Evolutionary conservation across 495 filamentous ascomycete genomes (phyloP), one percentile per base, ranked within the genome.

Genomic region (Pseudevernia furfuracea): DNA sequence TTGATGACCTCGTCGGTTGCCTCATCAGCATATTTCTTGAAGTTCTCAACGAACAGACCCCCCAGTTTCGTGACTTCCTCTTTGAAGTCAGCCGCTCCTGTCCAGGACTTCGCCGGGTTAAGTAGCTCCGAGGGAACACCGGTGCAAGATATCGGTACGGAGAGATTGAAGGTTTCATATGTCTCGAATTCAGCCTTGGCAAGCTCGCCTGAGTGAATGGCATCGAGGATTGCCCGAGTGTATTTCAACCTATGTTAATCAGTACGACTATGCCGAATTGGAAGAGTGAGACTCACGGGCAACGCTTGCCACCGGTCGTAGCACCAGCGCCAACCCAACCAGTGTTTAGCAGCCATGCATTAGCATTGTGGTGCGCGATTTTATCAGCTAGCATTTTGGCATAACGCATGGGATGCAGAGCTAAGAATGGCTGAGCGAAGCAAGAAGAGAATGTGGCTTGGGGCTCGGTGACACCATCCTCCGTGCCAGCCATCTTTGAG

Each of bases 401-500:
- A 78, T 98, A 98, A 77, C 92, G 88, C 95, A 98, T 98, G 67
- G 94, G 94, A 84, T 97, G 95, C 56, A 98, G 87, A 57, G 94
- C 94, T 69, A 98, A 82, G 91, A 98, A 98, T 64, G 94, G 94
- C 79, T 98, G 94, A 57, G 95, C 94, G 79, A 98, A 98, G 88
- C 94, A 98, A 37, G 93, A 96, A 23, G 92, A 96, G 88, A 98
- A 98, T 71, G 94, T 98, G 4, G 94, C 94, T 80, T 96, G 89
- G 69, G 94, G 94, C 81, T 98, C 94, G 21, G 89, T 90, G 60
- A 98, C 85, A 75, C 94, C 94, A 60, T 97, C 89, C 79, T 98
- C 94, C 56, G 94, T 98, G 72, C 94, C 94, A 66, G 93, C 95
- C 95, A 98, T 97, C 87, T 98, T 98, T 71, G 95, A 97, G 62